Evolutionary conservation across 129 eudicot species (phyloP), one percentile per base, ranked within the genome.

Genomic region (Glebionis coronaria): DNA sequence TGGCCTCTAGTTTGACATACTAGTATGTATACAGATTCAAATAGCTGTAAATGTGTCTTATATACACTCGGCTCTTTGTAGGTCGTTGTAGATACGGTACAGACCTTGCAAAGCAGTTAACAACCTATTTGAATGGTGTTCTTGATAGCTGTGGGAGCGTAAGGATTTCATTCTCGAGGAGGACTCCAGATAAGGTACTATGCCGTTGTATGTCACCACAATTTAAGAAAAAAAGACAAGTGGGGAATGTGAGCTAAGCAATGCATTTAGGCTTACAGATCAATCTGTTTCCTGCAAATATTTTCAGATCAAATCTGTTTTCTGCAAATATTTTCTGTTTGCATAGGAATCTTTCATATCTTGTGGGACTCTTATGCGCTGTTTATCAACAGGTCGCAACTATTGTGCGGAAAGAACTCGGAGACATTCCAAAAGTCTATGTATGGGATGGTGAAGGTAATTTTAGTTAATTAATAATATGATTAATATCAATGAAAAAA

Each of bases 371-470:
- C 63, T 63, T 63, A 64, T 55, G 63, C 46, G 51, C 45, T 53
- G 42, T 56, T 14, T 47, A 47, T 76, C 59, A 27, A 74, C 79
- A 92, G 98, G 82, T 88, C 49, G 81, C 87, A 66, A 84, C 64
- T 11, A 31, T 78, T 28, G 73, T 92, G 70, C 50, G 77, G 61
- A 92, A 85, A 82, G 98, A 88, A 79, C 81, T 92, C 44, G 87
- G 80, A 78, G 78, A 67, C 55, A 75, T 81, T 74, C 85, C 95
- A 47, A 88, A 92, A 78, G 65, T 92, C 58, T 72, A 72, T 75
- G 74, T 92, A 50, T 88, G 96, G 96, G 81, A 83, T 46, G 95
- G 90, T 72, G 84, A 88, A 92, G 96, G 98, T 91, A 85, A 74
- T 67, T 19, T 52, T 56, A 52, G 14, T 58, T n/a, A 59, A 61